Conservation (phyloP, 306 rosid genomes). For the Nissolia schottii region DNA sequence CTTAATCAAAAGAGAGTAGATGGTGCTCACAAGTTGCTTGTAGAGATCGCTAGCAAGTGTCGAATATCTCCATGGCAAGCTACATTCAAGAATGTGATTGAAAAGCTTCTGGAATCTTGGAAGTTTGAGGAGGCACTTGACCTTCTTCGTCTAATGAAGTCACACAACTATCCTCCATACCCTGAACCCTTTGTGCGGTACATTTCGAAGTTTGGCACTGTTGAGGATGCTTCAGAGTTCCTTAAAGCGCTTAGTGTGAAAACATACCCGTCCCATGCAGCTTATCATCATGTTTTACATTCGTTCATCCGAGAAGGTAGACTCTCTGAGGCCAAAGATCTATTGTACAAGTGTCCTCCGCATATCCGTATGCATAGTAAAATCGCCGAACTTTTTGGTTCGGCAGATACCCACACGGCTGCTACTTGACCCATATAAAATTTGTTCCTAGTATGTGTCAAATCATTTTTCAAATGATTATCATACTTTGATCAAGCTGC, state of each 20-base stretch:
- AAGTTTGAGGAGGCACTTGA: constrained; percentile 71
- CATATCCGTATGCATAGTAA: constrained; percentile 54
- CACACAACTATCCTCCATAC: constrained; percentile 57
- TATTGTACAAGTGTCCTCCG: constrained; percentile 71
- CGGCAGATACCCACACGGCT: constrained; percentile 27
- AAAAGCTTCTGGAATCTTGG: constrained; percentile 40
- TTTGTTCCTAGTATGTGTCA: background rate
- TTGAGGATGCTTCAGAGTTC: constrained; percentile 63
- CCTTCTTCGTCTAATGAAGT: constrained; percentile 65
- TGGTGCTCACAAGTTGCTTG: constrained; percentile 57
- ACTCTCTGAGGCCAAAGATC: constrained; percentile 64
- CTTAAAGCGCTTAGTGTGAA: constrained; percentile 54
- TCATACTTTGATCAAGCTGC: constrained; percentile 16
- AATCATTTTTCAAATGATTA: background rate
- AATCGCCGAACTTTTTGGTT: constrained; percentile 63
- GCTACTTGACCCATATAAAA: constrained; percentile 20
- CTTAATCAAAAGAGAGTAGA: constrained; percentile 45
- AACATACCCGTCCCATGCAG: constrained; percentile 44
- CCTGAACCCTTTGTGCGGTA: constrained; percentile 53
- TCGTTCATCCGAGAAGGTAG: constrained; percentile 71
- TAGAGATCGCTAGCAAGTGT: constrained; percentile 39
- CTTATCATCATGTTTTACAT: constrained; percentile 51
- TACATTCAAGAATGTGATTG: constrained; percentile 56
- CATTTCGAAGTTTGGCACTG: constrained; percentile 67
- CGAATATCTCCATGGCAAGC: constrained; percentile 73